Base-by-base conservation (phyloP, 768 basidiomycete species). In the Podaxis sp. region DNA sequence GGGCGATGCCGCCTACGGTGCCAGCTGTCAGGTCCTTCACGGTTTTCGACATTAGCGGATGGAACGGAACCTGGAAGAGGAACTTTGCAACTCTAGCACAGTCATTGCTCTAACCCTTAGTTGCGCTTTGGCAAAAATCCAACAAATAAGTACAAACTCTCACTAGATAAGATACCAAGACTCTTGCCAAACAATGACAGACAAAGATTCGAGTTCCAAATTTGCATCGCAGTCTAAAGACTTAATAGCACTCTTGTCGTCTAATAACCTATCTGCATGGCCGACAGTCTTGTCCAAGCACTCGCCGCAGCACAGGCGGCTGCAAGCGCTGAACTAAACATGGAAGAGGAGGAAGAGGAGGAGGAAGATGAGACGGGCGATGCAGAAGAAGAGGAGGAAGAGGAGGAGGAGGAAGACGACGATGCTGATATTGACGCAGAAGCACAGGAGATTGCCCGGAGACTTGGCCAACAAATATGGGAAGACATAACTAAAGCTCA, bases 11-110 rank as follows among this genome's bases (percentile, higher is more conserved):
- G 52, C 95, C 95, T n/a, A 84, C 88, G 36, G 93, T 95, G 54
- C 95, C 95, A 61, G 93, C 94, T 40, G 91, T 82, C 66, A 97
- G 75, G 73, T 97, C 95, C 78, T 94, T 95, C 54, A 86, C 80
- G 36, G 93, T 91, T 71, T 89, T 89, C 63, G 78, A 80, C 82
- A 82, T 83, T 58, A 65, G 68, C 60, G 64, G 53, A 44, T 57
- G 19, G 42, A 46, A 15, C 44, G 33, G 64, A 64, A 46, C 33
- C 11, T 40, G 57, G 39, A 52, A 46, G 51, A 40, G 52, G 36
- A 44, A 57, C 53, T 64, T 52, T 40, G 28, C 57, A 36, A 19
- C 5, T 24, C 49, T 9, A 8, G 39, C 24, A 22, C 22, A 42
- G 57, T 52, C 52, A 52, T 58, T 44, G 55, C 40, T 11, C 39